Percentiles rank a stretch among this genome's conserved stretches.
Conservation (phyloP, 192 early-diverging fungal genomes). For the Pilobolus umbonatus region DNA sequence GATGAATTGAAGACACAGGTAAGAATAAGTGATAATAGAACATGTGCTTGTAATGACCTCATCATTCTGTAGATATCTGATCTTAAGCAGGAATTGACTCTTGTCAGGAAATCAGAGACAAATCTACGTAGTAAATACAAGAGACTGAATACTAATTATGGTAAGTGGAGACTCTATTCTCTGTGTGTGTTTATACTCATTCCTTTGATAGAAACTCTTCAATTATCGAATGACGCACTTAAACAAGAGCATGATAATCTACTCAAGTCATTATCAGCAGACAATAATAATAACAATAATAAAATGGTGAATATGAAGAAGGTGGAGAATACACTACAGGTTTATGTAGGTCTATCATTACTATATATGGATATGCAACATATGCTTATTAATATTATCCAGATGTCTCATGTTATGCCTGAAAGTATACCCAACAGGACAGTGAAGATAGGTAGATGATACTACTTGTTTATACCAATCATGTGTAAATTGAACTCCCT, state of each 20-base stretch:
- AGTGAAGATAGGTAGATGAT: too few species aligned
- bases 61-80: not conserved
- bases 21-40: not conserved
- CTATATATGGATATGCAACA: too few species aligned
- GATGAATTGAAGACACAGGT: not conserved
- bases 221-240: constrained; percentile 5
- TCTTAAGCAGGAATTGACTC: constrained; percentile 5
- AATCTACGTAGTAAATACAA: constrained; percentile 2
- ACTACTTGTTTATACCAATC: too few species aligned
- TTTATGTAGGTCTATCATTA: too few species aligned
- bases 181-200: not conserved
- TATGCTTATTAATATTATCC: too few species aligned
- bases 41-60: not conserved
- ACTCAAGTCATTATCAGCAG: constrained; percentile 8
- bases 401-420: too few species aligned
- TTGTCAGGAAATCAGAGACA: not conserved
- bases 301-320: too few species aligned
- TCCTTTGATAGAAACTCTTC: constrained; percentile 1
- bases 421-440: too few species aligned
- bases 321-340: too few species aligned
- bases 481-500: too few species aligned
- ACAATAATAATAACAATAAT: too few species aligned
- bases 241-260: constrained; percentile 4
- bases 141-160: constrained; percentile 4
- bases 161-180: not conserved